Conservation (phyloP, 2,329 filamentous ascomycete genomes). For the Arthrinium puccinioides region DNA sequence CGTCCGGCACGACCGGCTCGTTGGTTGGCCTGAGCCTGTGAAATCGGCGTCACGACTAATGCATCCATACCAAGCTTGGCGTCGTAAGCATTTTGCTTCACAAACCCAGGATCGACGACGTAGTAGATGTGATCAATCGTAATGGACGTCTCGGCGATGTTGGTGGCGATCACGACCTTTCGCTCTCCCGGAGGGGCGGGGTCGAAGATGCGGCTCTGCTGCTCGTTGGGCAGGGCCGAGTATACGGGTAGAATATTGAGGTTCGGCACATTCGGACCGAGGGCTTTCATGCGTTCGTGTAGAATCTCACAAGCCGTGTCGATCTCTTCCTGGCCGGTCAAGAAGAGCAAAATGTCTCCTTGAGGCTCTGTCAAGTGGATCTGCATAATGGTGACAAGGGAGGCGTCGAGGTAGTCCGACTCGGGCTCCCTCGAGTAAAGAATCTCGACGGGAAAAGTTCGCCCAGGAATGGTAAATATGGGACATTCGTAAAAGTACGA, state of each 20-base stretch:
- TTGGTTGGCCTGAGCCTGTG: constrained; percentile 93
- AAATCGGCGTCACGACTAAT: constrained; percentile 90
- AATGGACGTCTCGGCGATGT: constrained; percentile 96
- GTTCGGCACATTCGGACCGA: constrained; percentile 86
- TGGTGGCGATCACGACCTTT: constrained; percentile 96
- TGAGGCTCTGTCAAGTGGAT: constrained; percentile 89
- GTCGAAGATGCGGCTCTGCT: constrained; percentile 92
- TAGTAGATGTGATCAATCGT: constrained; percentile 98
- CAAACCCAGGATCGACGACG: constrained; percentile 93
- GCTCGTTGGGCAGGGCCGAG: constrained; percentile 84
- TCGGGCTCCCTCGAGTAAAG: constrained; percentile 94
- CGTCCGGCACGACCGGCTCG: constrained; percentile 86
- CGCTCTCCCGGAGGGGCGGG: constrained; percentile 77
- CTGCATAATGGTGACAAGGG: constrained; percentile 95
- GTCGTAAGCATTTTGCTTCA: constrained; percentile 96
- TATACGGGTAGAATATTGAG: constrained; percentile 95
- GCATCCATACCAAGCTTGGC: constrained; percentile 98
- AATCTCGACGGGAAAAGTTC: constrained; percentile 92
- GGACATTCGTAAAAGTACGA: constrained; percentile 93
- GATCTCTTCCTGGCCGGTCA: constrained; percentile 97
- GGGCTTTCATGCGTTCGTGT: constrained; percentile 90
- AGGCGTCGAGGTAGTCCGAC: constrained; percentile 89
- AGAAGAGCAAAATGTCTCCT: constrained; percentile 92
- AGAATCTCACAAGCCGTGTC: constrained; percentile 91
- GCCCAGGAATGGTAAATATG: constrained; percentile 92